Evolutionary conservation across 176 grass and related monocot species (phyloP).

Genomic region (Hsuehochloa calcarea): DNA sequence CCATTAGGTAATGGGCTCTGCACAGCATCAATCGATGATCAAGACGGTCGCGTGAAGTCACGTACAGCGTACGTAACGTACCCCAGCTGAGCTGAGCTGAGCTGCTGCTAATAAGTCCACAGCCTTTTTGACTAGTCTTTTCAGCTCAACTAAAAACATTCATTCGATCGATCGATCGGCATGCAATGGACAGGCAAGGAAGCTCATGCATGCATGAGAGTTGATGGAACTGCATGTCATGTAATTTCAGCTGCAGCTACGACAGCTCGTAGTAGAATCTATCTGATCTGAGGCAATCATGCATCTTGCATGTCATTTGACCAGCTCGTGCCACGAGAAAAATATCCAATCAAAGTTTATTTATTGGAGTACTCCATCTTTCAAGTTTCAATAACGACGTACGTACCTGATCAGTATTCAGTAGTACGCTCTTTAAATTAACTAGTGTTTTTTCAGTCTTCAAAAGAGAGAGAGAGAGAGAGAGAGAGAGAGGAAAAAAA

Average conservation of each 20-base stretch:
- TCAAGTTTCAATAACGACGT: neutral
- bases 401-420: neutral
- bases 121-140: neutral
- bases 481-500: no score
- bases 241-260: constrained; percentile 16
- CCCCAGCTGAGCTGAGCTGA: neutral
- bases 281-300: neutral
- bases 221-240: constrained; percentile 34
- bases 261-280: constrained; percentile 36
- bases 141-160: neutral
- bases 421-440: neutral
- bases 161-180: neutral
- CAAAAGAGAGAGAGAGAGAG: no score
- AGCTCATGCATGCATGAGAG: neutral
- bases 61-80: neutral
- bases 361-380: neutral
- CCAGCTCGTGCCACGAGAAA: constrained; percentile 13
- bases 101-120: neutral
- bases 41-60: neutral
- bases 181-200: neutral
- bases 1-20: neutral
- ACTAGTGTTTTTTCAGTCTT: neutral
- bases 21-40: neutral
- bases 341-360: neutral
- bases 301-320: constrained; percentile 16